phyloP scores from a whole-genome alignment of 768 basidiomycete genomes.

The Tulasnella sp. region DNA sequence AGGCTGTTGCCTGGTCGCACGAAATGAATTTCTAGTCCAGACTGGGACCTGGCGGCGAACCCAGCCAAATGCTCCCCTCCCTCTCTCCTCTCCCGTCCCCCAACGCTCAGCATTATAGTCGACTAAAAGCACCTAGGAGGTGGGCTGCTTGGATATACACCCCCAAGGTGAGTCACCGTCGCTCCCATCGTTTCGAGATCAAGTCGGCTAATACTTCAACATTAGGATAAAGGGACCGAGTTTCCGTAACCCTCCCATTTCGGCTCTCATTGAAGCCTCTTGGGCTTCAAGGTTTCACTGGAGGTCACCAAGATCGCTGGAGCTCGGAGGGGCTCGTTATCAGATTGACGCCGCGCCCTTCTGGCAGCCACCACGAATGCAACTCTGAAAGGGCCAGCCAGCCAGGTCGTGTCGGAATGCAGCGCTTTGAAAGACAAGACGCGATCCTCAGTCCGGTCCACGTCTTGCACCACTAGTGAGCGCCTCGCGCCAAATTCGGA shows the following conservation, averaged over 20 bases:
- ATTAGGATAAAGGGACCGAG: slow-evolving; percentile 11
- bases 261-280: neutral
- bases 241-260: neutral
- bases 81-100: neutral
- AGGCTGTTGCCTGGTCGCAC: slow-evolving; percentile 9
- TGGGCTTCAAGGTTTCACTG: neutral
- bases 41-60: slow-evolving; percentile 4
- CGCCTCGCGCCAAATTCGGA: neutral
- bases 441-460: neutral
- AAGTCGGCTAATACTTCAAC: slow-evolving; percentile 18
- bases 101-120: neutral
- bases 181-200: neutral
- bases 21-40: slow-evolving; percentile 21
- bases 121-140: neutral
- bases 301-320: neutral
- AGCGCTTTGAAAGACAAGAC: neutral
- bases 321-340: neutral
- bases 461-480: neutral
- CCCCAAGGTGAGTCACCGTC: neutral
- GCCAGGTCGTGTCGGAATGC: neutral
- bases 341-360: neutral
- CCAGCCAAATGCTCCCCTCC: neutral
- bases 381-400: neutral
- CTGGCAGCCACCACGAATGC: neutral
- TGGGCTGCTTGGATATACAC: neutral